phyloP scores from a whole-genome alignment of 2,329 filamentous ascomycete species.

The Cordyceps tenuipes region DNA sequence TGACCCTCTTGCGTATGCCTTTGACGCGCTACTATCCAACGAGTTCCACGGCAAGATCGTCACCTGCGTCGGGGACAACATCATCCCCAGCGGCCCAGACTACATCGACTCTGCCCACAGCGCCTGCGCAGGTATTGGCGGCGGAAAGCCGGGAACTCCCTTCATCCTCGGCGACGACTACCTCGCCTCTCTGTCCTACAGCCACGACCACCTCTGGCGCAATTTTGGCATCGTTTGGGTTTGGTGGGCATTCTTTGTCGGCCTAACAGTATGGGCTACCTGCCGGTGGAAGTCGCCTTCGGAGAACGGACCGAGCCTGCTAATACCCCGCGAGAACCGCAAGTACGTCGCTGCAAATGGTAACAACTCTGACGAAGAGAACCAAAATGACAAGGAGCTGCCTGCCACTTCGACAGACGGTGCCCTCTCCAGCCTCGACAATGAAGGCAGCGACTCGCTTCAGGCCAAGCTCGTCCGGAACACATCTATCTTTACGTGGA shows the following conservation, averaged over 20 bases:
- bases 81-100: conserved; percentile 42
- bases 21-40: conserved; percentile 60
- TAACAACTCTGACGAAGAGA: conserved; percentile 41
- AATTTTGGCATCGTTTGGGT: conserved; percentile 56
- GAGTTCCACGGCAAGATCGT: conserved; percentile 56
- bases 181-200: conserved; percentile 45
- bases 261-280: conserved; percentile 50
- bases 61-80: conserved; percentile 38
- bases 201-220: conserved; percentile 44
- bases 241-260: conserved; percentile 53
- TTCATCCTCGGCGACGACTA: conserved; percentile 51
- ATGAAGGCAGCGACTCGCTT: conserved; percentile 13
- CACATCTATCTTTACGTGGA: conserved; percentile 66
- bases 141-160: conserved; percentile 40
- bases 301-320: conserved; percentile 43
- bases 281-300: conserved; percentile 45
- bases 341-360: conserved; percentile 8
- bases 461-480: conserved; percentile 45
- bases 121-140: conserved; percentile 50
- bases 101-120: conserved; percentile 37
- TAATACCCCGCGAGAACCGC: conserved; percentile 53
- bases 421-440: conserved; percentile 27
- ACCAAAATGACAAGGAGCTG: conserved; percentile 21
- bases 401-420: neutral
- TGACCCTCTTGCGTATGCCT: conserved; percentile 60